phyloP scores from a whole-genome alignment of 2,329 filamentous ascomycete species.

The Apiospora aurea region DNA sequence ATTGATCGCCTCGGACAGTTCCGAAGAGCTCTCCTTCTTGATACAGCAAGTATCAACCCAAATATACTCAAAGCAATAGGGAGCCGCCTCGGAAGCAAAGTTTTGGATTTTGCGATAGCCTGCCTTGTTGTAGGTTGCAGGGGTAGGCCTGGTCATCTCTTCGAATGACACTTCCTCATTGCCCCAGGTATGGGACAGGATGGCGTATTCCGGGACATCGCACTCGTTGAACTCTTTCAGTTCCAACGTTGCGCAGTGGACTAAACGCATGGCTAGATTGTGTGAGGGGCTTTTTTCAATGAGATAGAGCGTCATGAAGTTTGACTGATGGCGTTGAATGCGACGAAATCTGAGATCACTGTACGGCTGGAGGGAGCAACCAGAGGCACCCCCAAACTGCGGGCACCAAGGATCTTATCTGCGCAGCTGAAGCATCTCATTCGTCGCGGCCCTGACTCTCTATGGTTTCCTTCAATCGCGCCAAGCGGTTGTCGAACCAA shows the following conservation, averaged over 20 bases:
- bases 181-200: slow-evolving; percentile 7
- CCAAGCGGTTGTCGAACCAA: slow-evolving; percentile 78
- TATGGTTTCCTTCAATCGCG: slow-evolving; percentile 68
- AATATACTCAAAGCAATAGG: not conserved
- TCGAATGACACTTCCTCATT: not conserved
- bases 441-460: slow-evolving; percentile 34
- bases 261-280: not conserved
- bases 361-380: not conserved
- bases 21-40: not conserved
- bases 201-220: not conserved
- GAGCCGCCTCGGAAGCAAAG: not conserved
- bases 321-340: not conserved
- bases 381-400: not conserved
- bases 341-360: not conserved
- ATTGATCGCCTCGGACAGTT: slow-evolving; percentile 22
- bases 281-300: not conserved
- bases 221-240: not conserved
- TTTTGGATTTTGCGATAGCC: not conserved
- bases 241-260: not conserved
- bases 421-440: not conserved
- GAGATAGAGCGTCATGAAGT: not conserved
- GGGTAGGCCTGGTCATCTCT: not conserved
- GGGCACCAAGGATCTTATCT: not conserved
- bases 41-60: slow-evolving; percentile 24
- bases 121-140: not conserved